A percentile compares a stretch with the other conserved stretches of the same genome.
Evolutionary conservation across 176 grass and related monocot genomes (phyloP).

Genomic region (Puya raimondii): DNA sequence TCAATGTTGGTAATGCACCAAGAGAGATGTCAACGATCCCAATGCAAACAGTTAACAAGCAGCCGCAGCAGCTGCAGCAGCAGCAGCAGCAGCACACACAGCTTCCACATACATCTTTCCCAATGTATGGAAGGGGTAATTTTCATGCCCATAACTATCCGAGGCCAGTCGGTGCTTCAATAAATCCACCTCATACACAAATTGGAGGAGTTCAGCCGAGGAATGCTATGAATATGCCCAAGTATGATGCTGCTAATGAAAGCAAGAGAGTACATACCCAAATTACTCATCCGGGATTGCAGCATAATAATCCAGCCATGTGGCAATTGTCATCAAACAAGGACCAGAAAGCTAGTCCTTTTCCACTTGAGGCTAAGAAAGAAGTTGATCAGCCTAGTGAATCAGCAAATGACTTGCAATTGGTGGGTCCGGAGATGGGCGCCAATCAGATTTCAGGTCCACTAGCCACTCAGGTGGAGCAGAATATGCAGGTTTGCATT

Average conservation of each 20-base stretch:
- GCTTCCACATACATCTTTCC: slow-evolving; percentile 49
- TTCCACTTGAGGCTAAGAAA: slow-evolving; percentile 34
- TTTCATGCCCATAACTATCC: slow-evolving; percentile 39
- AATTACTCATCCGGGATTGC: slow-evolving; percentile 17
- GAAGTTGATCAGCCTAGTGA: slow-evolving; percentile 30
- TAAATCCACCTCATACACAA: slow-evolving; percentile 32
- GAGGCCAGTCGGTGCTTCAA: slow-evolving; percentile 35
- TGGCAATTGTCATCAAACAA: slow-evolving; percentile 41
- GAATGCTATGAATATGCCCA: slow-evolving; percentile 15
- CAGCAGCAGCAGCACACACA: slow-evolving; percentile 41
- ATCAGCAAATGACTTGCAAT: slow-evolving; percentile 19
- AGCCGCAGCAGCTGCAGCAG: slow-evolving; percentile 16
- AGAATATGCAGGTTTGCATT: slow-evolving; percentile 49
- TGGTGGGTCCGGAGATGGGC: slow-evolving; percentile 5
- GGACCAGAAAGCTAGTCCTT: slow-evolving; percentile 46
- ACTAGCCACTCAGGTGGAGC: slow-evolving; percentile 35
- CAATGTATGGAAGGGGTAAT: slow-evolving; percentile 48
- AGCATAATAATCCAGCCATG: slow-evolving; percentile 36
- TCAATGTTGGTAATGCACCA: slow-evolving; percentile 22
- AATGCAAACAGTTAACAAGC: slow-evolving; percentile 15
- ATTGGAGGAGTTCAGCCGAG: slow-evolving; percentile 15
- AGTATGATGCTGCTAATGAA: slow-evolving; percentile 8
- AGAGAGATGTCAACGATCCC: slow-evolving; percentile 10
- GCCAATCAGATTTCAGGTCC: slow-evolving; percentile 36
- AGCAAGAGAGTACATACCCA: slow-evolving; percentile 12